Evolutionary conservation across 306 rosid genomes (phyloP).

Genomic region (Potentilla sterilis): DNA sequence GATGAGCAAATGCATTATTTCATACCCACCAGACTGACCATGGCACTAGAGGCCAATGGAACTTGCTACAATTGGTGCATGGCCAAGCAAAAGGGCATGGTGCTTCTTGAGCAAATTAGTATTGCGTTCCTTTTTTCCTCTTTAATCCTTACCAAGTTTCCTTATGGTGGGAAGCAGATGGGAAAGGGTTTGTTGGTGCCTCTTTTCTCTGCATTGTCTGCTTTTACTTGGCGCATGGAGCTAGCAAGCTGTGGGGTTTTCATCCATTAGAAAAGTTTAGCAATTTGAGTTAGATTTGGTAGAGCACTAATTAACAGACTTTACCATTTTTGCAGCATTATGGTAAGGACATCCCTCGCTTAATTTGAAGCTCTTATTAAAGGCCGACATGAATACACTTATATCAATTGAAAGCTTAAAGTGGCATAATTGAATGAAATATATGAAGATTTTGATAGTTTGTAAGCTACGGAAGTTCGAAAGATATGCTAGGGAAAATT

Average conservation of each 20-base stretch:
- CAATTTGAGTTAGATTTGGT: background rate
- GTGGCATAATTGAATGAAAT: background rate
- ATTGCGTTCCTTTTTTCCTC: slow-evolving; percentile 19
- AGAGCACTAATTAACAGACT: background rate
- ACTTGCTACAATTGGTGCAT: slow-evolving; percentile 34
- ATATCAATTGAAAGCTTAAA: background rate
- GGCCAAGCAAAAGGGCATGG: slow-evolving; percentile 35
- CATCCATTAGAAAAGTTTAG: background rate
- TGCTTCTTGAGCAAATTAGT: slow-evolving; percentile 20
- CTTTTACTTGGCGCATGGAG: background rate
- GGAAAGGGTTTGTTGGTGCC: slow-evolving; percentile 19
- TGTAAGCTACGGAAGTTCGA: background rate
- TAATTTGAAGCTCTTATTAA: too few species aligned
- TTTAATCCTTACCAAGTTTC: slow-evolving; percentile 13
- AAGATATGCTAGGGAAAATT: background rate
- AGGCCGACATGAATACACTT: background rate
- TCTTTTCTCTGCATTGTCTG: slow-evolving; percentile 17
- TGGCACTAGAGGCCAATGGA: slow-evolving; percentile 32
- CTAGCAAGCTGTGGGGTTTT: slow-evolving; percentile 5
- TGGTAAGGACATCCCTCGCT: background rate
- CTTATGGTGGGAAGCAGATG: slow-evolving; percentile 35
- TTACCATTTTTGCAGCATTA: background rate
- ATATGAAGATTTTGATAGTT: background rate
- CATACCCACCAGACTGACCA: slow-evolving; percentile 19
- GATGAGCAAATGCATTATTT: slow-evolving; percentile 50